Conservation (phyloP, 176 grass and related monocot species). For the Thalia dealbata region DNA sequence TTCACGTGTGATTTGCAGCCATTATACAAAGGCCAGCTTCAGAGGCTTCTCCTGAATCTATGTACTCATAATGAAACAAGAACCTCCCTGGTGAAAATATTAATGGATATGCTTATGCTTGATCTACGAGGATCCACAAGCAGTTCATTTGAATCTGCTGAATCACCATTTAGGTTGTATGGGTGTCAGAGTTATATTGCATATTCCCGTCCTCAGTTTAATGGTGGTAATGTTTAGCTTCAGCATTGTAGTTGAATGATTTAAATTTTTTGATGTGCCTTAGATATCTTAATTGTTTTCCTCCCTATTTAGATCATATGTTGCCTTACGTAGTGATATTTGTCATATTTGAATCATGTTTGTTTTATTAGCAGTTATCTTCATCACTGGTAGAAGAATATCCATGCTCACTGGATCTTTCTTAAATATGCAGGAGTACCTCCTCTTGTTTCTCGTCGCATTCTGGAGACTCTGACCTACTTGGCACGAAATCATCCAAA, state of each 20-base stretch:
- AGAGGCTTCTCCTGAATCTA: conserved; percentile 91
- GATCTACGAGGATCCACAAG: conserved; percentile 57
- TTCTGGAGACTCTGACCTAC: conserved; percentile 86
- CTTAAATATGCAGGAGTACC: conserved; percentile 51
- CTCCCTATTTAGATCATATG: not conserved
- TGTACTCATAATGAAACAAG: conserved; percentile 86
- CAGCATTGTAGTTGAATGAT: no score
- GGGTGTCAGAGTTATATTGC: conserved; percentile 87
- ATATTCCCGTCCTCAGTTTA: conserved; percentile 89
- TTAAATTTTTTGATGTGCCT: not conserved
- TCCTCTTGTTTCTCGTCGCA: conserved; percentile 84
- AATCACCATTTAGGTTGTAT: conserved; percentile 85
- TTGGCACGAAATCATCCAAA: conserved; percentile 86
- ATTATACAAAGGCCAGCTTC: conserved; percentile 88
- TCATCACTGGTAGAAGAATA: not conserved
- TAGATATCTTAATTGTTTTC: not conserved
- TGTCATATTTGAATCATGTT: not conserved
- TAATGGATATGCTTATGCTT: conserved; percentile 97
- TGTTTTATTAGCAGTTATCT: not conserved
- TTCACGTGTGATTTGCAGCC: conserved; percentile 35
- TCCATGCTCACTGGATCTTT: not conserved
- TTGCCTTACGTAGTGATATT: not conserved
- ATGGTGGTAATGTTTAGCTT: conserved; percentile 46
- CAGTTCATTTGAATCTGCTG: conserved; percentile 42
- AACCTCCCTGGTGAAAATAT: conserved; percentile 67